Evolutionary conservation across 371 early-diverging fungal genomes (phyloP).

Genomic region (Cokeromyces recurvatus): DNA sequence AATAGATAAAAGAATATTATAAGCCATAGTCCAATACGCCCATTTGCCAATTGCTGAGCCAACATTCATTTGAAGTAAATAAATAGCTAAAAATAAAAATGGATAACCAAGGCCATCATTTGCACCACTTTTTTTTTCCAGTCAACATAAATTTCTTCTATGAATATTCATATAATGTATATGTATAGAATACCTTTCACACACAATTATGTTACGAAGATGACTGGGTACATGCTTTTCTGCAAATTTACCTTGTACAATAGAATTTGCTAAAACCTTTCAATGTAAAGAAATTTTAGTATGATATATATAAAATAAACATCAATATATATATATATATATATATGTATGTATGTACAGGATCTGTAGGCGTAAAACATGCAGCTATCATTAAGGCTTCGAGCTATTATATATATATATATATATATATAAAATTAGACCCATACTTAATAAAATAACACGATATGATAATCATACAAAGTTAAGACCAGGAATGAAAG

Average conservation of each 20-base stretch:
- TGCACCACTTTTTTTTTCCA: conserved; percentile 60
- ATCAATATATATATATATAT: not conserved
- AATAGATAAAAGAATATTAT: conserved; percentile 69
- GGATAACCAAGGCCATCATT: conserved; percentile 88
- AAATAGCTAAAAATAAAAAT: conserved; percentile 79
- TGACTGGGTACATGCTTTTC: conserved; percentile 79
- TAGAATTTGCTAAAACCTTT: conserved; percentile 80
- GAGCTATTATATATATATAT: conserved; percentile 25
- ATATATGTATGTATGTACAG: conserved; percentile 18
- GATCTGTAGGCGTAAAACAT: conserved; percentile 48
- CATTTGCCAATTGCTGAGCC: conserved; percentile 69
- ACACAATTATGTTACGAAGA: conserved; percentile 79
- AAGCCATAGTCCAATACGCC: conserved; percentile 67
- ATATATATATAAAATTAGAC: too few relatives aligned
- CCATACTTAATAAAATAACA: too few relatives aligned
- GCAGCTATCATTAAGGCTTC: conserved; percentile 41
- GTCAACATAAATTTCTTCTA: too few relatives aligned
- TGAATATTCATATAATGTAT: too few relatives aligned
- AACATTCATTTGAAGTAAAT: conserved; percentile 52
- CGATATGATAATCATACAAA: too few relatives aligned
- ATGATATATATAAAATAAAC: too few relatives aligned
- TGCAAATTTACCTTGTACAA: conserved; percentile 93
- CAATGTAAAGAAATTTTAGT: too few relatives aligned
- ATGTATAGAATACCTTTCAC: conserved; percentile 64
- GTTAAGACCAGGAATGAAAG: conserved; percentile 26